Conservation (phyloP, 352 stramenopile genomes). For the Phytophthora hybrid region DNA sequence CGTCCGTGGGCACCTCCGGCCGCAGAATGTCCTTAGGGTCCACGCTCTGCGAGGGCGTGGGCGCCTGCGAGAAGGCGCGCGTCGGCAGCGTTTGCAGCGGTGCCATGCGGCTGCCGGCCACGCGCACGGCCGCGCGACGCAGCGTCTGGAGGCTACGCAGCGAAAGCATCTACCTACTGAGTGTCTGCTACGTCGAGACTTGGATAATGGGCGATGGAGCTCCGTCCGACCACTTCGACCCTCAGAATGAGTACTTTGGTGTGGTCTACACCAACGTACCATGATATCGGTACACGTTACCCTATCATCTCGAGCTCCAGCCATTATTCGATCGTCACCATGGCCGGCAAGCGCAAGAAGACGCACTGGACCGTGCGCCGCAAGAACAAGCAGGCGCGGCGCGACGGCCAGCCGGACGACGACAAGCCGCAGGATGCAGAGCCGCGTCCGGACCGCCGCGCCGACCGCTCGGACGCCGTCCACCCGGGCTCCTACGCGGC, state of each 20-base stretch:
- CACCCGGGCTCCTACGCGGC: conserved; percentile 85
- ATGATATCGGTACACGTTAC: conserved; percentile 13
- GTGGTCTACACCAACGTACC: conserved; percentile 27
- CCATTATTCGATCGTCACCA: conserved; percentile 14
- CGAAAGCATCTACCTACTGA: conserved; percentile 25
- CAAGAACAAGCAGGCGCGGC: conserved; percentile 78
- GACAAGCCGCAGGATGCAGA: conserved; percentile 30
- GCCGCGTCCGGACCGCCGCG: conserved; percentile 54
- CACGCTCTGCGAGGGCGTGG: conserved; percentile 14
- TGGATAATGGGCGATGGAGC: conserved; percentile 25
- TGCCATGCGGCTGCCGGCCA: not conserved
- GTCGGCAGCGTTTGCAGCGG: conserved; percentile 24
- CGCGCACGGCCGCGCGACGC: conserved; percentile 31
- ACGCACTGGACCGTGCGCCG: conserved; percentile 78
- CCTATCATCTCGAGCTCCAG: conserved; percentile 16
- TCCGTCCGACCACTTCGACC: conserved; percentile 20
- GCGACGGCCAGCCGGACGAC: conserved; percentile 20
- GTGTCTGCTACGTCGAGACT: conserved; percentile 1
- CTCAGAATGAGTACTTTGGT: conserved; percentile 22
- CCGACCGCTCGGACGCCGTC: conserved; percentile 64
- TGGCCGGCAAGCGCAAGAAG: conserved; percentile 71
- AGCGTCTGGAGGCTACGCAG: conserved; percentile 44
- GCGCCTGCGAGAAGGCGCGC: conserved; percentile 56
- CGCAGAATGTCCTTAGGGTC: conserved; percentile 68
- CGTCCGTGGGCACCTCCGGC: conserved; percentile 42